phyloP scores from a whole-genome alignment of 2,329 filamentous ascomycete genomes.

The Penicillium brasilianum region DNA sequence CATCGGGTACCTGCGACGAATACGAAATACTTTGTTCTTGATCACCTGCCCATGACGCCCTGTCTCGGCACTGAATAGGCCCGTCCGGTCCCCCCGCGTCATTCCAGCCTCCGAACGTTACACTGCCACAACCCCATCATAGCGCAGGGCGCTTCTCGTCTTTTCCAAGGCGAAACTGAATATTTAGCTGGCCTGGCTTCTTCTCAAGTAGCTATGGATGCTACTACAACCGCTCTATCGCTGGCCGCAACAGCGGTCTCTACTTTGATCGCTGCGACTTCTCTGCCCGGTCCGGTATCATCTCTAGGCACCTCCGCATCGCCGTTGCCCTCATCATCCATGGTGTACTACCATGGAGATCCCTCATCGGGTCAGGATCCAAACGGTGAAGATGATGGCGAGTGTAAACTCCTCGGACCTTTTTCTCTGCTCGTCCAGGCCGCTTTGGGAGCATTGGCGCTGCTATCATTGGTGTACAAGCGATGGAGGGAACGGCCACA shows the following conservation, averaged over 20 bases:
- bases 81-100: conserved; percentile 10
- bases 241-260: conserved; percentile 23
- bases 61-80: conserved; percentile 14
- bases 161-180: conserved; percentile 13
- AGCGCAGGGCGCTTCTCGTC: conserved; percentile 21
- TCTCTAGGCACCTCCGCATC: conserved; percentile 22
- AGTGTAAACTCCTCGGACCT: conserved; percentile 85
- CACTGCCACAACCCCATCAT: conserved; percentile 9
- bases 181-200: conserved; percentile 6
- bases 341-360: conserved; percentile 28
- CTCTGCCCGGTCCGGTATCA: conserved; percentile 6
- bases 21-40: neutral
- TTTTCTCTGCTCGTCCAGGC: conserved; percentile 92
- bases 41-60: conserved; percentile 1
- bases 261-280: conserved; percentile 19
- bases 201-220: conserved; percentile 15
- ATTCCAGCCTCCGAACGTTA: conserved; percentile 8
- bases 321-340: conserved; percentile 21
- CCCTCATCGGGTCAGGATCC: conserved; percentile 32
- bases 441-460: conserved; percentile 79
- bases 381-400: conserved; percentile 63
- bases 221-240: conserved; percentile 15
- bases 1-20: neutral
- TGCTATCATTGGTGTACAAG: conserved; percentile 90
- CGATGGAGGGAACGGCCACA: conserved; percentile 90